Evolutionary conservation across 1,284 basidiomycete genomes (phyloP), one percentile per base, ranked within the genome.

Genomic region (Prillingera fragicola): DNA sequence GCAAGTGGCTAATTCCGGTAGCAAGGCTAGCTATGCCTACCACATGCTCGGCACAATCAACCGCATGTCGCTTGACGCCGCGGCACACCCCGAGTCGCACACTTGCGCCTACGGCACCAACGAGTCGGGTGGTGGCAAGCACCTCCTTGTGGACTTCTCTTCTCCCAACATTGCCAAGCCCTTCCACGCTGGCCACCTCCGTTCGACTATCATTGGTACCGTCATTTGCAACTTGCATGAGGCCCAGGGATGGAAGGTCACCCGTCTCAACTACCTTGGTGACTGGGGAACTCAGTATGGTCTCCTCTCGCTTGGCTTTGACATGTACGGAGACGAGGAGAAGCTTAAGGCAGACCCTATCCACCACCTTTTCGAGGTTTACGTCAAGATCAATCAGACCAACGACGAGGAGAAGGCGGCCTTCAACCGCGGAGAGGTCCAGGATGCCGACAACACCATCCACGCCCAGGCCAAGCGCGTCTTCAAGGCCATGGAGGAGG

Each of bases 111-210:
- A 87, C 59, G 88, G 88, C 15, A 78, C 79, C 2, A 87, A 86
- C 65, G 73, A 75, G 13, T 77, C 77, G n/a, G 88, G 86, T 4
- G 74, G 77, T 40, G 87, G 88, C 32, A 90, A 94, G 73, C 62
- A 63, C 56, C 49, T 70, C 51, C 48, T 69, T n/a, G 85, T 79
- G 54, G 78, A 98, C 70, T 98, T 92, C 72, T 95, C 90, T 0
- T 89, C 87, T 5, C 92, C 94, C 15, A 98, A 99, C 70, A 97
- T 98, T 63, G 94, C 95, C 28, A 99, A 99, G 70, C 87, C 87
- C 5, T 98, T 98, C 80, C 94, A 98, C 64, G 92, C 96, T 45
- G 95, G 95, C 14, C 94, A 98, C 70, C 74, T 98, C 52, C 81
- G 95, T 42, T 91, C 87, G 54, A 99, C 95, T 18, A 98, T 99